A percentile compares a stretch with the other conserved stretches of the same genome.
phyloP scores from a whole-genome alignment of 805 yeast species.

The Cyberlindnera meyerae region DNA sequence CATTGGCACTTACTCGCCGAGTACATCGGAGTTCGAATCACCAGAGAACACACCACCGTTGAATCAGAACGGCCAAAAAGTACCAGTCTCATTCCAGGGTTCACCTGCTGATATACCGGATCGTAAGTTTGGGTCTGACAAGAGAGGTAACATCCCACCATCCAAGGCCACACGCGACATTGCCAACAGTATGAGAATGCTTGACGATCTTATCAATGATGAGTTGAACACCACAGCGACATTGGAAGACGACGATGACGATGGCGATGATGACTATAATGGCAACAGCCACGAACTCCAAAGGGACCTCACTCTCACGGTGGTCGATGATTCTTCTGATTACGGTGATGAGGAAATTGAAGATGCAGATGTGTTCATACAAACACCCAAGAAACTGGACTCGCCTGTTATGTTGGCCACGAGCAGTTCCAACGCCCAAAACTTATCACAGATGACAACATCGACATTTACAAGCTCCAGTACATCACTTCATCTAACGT shows the following conservation, averaged over 20 bases:
- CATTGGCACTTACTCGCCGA: conserved; percentile 43
- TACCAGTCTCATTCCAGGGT: conserved; percentile 6
- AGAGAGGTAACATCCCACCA: conserved; percentile 32
- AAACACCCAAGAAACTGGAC: conserved; percentile 4
- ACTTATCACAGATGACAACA: conserved; percentile 19
- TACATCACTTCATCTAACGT: conserved; percentile 12
- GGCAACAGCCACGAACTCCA: conserved; percentile 12
- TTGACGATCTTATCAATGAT: conserved; percentile 29
- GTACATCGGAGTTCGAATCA: conserved; percentile 40
- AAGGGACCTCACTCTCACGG: conserved; percentile 12
- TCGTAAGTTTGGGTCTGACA: conserved; percentile 15
- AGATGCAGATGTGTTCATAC: no score
- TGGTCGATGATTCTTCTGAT: conserved; percentile 12
- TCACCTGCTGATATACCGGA: neutral
- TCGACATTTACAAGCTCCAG: conserved; percentile 25
- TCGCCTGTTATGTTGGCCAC: conserved; percentile 20
- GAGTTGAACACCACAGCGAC: conserved; percentile 16
- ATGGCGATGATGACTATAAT: conserved; percentile 11
- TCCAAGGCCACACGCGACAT: conserved; percentile 36
- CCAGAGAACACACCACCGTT: conserved; percentile 28
- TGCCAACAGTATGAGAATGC: conserved; percentile 32
- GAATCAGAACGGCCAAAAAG: conserved; percentile 13
- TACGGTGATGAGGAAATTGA: conserved; percentile 1
- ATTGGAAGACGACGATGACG: conserved; percentile 13
- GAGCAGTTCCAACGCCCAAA: conserved; percentile 10